These are phyloP conservation scores for Scopulariopsis brevicaulis DNA, from an alignment of 2,329 filamentous ascomycete genomes.

Conservation along the genomic window DNA sequence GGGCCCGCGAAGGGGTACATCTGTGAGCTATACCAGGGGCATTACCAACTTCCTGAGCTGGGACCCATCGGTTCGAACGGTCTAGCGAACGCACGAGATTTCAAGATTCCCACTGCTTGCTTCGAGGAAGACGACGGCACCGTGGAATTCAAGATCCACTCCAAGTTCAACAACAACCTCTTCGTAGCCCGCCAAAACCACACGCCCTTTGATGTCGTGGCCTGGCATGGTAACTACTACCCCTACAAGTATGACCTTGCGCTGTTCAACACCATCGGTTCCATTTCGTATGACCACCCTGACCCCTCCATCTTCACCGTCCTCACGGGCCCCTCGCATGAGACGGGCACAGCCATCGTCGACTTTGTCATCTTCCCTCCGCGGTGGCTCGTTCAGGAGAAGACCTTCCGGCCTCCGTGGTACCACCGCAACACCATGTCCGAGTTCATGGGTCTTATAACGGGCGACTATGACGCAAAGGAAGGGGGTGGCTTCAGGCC, in stretches of 20 bases:
- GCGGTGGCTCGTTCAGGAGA: constrained; percentile 56
- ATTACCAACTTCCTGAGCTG: constrained; percentile 55
- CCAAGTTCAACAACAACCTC: constrained; percentile 56
- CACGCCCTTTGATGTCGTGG: constrained; percentile 68
- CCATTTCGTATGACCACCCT: constrained; percentile 64
- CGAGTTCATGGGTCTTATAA: constrained; percentile 52
- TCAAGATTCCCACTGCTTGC: constrained; percentile 57
- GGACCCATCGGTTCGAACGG: constrained; percentile 59
- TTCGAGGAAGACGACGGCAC: constrained; percentile 42
- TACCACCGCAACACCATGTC: constrained; percentile 60
- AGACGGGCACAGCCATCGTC: constrained; percentile 24
- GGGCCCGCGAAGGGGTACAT: constrained; percentile 57
- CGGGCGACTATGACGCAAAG: constrained; percentile 50
- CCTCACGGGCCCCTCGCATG: constrained; percentile 41
- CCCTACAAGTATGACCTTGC: constrained; percentile 76
- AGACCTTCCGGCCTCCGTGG: constrained; percentile 62
- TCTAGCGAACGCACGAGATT: constrained; percentile 58
- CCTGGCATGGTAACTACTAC: constrained; percentile 72
- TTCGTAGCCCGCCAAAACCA: constrained; percentile 56
- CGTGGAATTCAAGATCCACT: constrained; percentile 30
- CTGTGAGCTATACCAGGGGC: constrained; percentile 56
- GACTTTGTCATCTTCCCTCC: constrained; percentile 67
- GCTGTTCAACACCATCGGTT: constrained; percentile 64
- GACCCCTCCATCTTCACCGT: constrained; percentile 71
- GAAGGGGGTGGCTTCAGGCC: constrained; percentile 45